Evolutionary conservation across 2,329 filamentous ascomycete genomes (phyloP).

Genomic region (Chaetomium globosum): DNA sequence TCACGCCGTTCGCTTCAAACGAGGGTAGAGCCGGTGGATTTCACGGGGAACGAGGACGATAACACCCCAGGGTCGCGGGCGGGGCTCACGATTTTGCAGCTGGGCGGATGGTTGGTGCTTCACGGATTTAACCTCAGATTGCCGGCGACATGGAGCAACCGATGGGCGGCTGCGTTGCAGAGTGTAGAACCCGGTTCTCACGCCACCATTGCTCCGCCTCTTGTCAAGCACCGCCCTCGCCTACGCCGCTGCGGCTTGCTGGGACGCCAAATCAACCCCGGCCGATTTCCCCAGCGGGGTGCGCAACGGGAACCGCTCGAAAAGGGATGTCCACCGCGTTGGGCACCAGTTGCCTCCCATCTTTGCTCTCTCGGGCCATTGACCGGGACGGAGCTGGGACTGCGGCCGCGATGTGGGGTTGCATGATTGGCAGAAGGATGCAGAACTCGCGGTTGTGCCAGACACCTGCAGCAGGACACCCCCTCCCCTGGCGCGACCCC

Average conservation of each 20-base stretch:
- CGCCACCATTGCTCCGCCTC: not conserved
- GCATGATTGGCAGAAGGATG: not conserved
- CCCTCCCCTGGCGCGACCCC: not conserved
- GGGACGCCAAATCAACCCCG: not conserved
- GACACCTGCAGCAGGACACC: not conserved
- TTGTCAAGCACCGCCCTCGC: not conserved
- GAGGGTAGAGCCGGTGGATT: not conserved
- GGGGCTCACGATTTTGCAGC: not conserved
- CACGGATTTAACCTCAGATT: not conserved
- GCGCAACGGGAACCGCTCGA: not conserved
- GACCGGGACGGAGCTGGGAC: slow-evolving; percentile 2
- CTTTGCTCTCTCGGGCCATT: not conserved
- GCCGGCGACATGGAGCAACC: not conserved
- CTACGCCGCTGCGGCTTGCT: not conserved
- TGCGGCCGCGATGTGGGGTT: not conserved
- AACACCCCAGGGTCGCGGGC: not conserved
- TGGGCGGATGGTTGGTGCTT: not conserved
- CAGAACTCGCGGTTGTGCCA: not conserved
- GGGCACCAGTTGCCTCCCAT: not conserved
- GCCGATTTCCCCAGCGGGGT: not conserved
- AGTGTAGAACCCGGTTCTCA: not conserved
- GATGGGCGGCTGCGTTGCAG: not conserved
- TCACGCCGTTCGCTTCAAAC: not conserved
- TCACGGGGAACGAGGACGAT: not conserved
- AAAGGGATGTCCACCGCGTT: not conserved